phyloP scores from a whole-genome alignment of 140 eudicot genomes.

The Senecio squalidus region DNA sequence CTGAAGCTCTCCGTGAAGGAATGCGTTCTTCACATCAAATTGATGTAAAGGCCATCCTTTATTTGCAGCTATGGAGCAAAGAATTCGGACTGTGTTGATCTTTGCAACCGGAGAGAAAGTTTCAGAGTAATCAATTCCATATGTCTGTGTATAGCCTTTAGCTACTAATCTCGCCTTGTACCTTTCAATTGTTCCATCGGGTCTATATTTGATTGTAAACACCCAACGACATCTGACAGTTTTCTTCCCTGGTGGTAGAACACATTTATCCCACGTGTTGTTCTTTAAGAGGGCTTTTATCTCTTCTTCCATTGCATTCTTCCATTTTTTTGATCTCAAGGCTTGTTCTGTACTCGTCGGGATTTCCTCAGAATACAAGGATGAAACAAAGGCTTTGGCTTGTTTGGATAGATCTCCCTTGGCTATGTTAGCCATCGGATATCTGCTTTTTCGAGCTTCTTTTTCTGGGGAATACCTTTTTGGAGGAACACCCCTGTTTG shows the following conservation, averaged over 20 bases:
- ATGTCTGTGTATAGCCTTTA: too few relatives aligned
- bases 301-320: background rate
- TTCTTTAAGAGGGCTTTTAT: background rate
- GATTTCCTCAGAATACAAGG: background rate
- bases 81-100: background rate
- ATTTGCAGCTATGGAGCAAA: background rate
- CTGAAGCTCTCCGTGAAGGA: background rate
- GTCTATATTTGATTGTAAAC: background rate
- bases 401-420: background rate
- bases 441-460: background rate
- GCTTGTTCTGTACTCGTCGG: slow-evolving; percentile 3
- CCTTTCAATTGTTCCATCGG: background rate
- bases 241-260: background rate
- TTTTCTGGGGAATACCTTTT: background rate
- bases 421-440: background rate
- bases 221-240: background rate
- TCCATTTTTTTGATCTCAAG: background rate
- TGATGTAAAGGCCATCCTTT: too few relatives aligned
- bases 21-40: background rate
- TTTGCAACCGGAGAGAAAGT: background rate
- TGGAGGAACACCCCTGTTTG: background rate
- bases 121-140: too few relatives aligned
- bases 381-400: background rate
- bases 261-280: background rate
- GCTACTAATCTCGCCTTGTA: too few relatives aligned